phyloP scores from a whole-genome alignment of 176 grass and related monocot species.

The Poa annua region DNA sequence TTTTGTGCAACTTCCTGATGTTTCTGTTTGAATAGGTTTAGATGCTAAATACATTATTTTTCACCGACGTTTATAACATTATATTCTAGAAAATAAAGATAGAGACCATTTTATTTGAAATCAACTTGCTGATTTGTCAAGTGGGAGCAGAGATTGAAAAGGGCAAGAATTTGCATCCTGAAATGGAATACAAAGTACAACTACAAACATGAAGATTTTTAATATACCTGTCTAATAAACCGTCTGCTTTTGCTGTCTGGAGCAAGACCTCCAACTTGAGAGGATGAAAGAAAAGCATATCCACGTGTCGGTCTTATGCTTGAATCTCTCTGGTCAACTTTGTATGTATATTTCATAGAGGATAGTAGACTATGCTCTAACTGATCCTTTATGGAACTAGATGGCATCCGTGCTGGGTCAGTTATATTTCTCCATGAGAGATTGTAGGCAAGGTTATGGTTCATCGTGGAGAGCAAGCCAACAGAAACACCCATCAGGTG shows the following conservation, averaged over 20 bases:
- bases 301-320: conserved; percentile 67
- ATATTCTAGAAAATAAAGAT: conserved; percentile 37
- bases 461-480: conserved; percentile 74
- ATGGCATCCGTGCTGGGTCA: conserved; percentile 54
- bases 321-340: conserved; percentile 82
- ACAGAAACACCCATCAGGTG: conserved; percentile 69
- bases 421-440: conserved; percentile 75
- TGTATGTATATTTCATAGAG: conserved; percentile 81
- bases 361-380: conserved; percentile 83
- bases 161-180: not conserved
- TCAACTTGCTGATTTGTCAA: not conserved
- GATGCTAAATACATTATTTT: not conserved
- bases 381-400: conserved; percentile 64
- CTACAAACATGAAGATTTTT: conserved; percentile 1
- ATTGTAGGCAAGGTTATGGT: conserved; percentile 81
- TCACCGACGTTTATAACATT: not conserved
- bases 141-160: not conserved
- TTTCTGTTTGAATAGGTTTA: conserved; percentile 28
- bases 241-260: conserved; percentile 54
- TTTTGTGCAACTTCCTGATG: not conserved
- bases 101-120: not conserved
- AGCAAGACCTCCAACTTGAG: conserved; percentile 77
- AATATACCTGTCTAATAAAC: conserved; percentile 79
- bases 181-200: conserved; percentile 7
- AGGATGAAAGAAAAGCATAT: conserved; percentile 73